phyloP scores from a whole-genome alignment of 202 grass and related monocot genomes.

The Setaria viridis region DNA sequence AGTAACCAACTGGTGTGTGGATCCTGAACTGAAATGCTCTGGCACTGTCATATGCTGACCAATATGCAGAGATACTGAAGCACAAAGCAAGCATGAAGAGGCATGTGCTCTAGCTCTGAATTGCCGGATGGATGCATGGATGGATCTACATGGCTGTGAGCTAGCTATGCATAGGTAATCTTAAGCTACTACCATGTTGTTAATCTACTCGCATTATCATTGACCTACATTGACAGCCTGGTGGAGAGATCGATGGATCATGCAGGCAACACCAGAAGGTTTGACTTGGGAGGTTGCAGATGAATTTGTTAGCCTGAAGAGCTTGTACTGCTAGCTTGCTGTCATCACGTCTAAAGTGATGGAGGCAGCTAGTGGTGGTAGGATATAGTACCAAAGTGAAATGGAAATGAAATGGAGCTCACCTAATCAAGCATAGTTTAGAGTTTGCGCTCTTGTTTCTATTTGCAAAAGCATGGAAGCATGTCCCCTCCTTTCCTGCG shows the following conservation, averaged over 20 bases:
- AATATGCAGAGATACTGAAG: slow-evolving; percentile 30
- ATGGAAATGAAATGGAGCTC: slow-evolving; percentile 28
- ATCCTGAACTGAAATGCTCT: slow-evolving; percentile 55
- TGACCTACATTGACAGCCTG: slow-evolving; percentile 59
- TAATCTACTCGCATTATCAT: slow-evolving; percentile 35
- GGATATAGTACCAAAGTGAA: slow-evolving; percentile 43
- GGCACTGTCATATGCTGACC: slow-evolving; percentile 32
- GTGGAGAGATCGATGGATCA: slow-evolving; percentile 40
- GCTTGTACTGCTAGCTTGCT: neutral
- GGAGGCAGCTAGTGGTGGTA: slow-evolving; percentile 32
- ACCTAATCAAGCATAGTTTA: slow-evolving; percentile 54
- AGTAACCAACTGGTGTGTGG: slow-evolving; percentile 18
- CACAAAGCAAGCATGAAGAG: slow-evolving; percentile 23
- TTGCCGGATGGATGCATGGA: slow-evolving; percentile 24
- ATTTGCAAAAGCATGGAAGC: slow-evolving; percentile 65
- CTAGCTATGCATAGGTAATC: neutral
- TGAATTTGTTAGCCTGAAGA: neutral
- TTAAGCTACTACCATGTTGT: neutral
- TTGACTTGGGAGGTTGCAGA: slow-evolving; percentile 45
- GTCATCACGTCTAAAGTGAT: neutral
- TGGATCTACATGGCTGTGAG: slow-evolving; percentile 22
- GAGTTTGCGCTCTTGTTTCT: slow-evolving; percentile 41
- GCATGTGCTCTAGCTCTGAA: slow-evolving; percentile 22
- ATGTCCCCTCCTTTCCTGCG: slow-evolving; percentile 60
- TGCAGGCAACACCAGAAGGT: slow-evolving; percentile 19